A percentile compares a stretch with the other conserved stretches of the same genome.
These are phyloP conservation scores for Phaeodactylum tricornutum DNA, from an alignment of 108 stramenopile genomes.

Conservation along the genomic window DNA sequence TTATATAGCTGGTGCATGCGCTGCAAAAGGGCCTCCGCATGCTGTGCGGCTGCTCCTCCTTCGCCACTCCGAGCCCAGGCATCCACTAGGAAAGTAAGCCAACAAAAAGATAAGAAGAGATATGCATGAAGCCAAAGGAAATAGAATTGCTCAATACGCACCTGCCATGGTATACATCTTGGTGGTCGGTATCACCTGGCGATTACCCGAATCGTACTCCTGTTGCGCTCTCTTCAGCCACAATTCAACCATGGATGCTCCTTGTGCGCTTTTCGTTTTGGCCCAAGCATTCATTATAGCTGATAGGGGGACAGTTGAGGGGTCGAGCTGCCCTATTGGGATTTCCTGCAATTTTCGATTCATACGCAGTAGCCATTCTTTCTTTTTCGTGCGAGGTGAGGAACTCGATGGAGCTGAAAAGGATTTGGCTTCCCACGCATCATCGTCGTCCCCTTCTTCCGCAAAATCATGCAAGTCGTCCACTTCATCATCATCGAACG, in stretches of 20 bases:
- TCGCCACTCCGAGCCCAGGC: constrained; percentile 83
- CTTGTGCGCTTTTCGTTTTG: constrained; percentile 68
- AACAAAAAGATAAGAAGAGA: constrained; percentile 1
- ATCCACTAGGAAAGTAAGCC: constrained; percentile 32
- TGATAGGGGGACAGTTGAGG: constrained; percentile 44
- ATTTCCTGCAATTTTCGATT: constrained; percentile 55
- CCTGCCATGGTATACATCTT: constrained; percentile 83
- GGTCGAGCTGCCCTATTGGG: constrained; percentile 59
- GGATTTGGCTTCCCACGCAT: too few species aligned
- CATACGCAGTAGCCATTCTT: constrained; percentile 79
- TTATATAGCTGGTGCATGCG: constrained; percentile 63
- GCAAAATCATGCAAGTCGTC: too few species aligned
- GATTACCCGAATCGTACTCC: constrained; percentile 60
- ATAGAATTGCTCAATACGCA: constrained; percentile 6
- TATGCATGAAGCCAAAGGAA: not conserved
- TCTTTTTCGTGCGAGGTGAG: constrained; percentile 30
- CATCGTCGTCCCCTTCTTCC: too few species aligned
- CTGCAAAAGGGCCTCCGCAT: constrained; percentile 71
- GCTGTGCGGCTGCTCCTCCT: constrained; percentile 58
- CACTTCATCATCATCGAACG: too few species aligned
- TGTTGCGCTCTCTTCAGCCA: constrained; percentile 64
- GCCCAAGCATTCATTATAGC: constrained; percentile 85
- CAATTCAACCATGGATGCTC: constrained; percentile 74
- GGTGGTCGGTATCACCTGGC: constrained; percentile 41
- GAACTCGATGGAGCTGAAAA: too few species aligned